phyloP scores from a whole-genome alignment of 1,139 yeast genomes.

The Sugiyamaella xylanicola region DNA sequence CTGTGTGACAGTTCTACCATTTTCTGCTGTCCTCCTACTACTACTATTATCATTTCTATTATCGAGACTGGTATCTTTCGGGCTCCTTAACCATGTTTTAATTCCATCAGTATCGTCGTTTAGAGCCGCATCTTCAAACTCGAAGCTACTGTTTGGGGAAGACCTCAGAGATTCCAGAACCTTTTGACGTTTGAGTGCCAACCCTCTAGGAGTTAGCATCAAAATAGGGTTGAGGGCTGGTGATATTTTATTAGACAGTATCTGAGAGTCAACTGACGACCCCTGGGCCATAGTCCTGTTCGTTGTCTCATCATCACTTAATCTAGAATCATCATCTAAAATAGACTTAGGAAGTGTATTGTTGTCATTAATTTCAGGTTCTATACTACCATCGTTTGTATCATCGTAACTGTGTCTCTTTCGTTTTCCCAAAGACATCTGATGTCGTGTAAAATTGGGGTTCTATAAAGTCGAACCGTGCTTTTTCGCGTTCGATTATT shows the following conservation, averaged over 20 bases:
- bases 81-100: constrained; percentile 3
- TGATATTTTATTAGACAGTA: background rate
- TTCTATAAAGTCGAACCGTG: background rate
- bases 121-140: background rate
- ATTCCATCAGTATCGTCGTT: background rate
- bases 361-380: too few species aligned
- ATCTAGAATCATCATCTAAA: too few species aligned
- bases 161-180: constrained; percentile 10
- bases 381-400: background rate
- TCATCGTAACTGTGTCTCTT: constrained; percentile 1
- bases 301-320: background rate
- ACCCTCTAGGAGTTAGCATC: constrained; percentile 20
- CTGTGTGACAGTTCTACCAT: too few species aligned
- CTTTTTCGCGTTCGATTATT: background rate
- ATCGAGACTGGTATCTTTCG: background rate
- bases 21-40: too few species aligned
- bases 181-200: constrained; percentile 17
- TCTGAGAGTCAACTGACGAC: background rate
- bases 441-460: background rate
- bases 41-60: background rate
- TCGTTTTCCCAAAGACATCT: constrained; percentile 6
- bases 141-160: constrained; percentile 2
- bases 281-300: background rate
- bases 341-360: background rate
- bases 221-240: constrained; percentile 18